phyloP scores from a whole-genome alignment of 441 rosid genomes.

The Erodium trifolium region DNA sequence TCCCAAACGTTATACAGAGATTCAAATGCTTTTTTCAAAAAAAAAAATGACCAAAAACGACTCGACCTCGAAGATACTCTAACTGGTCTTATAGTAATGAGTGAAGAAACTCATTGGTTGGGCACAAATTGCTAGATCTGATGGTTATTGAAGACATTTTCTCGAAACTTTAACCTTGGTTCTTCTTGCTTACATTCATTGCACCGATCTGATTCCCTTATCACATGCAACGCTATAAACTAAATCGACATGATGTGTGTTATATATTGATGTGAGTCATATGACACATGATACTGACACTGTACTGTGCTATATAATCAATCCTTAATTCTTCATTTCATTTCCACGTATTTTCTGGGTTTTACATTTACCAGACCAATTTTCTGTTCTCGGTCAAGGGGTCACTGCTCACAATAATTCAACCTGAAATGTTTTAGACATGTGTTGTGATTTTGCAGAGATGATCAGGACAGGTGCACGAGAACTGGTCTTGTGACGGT shows the following conservation, averaged over 20 bases:
- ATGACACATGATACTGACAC: slow-evolving; percentile 3
- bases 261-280: not conserved
- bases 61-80: too few relatives aligned
- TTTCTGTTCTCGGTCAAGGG: not conserved
- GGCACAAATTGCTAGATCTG: not conserved
- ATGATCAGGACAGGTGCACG: not conserved
- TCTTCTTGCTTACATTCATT: not conserved
- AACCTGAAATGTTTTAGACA: not conserved
- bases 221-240: slow-evolving; percentile 1
- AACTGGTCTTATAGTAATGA: too few relatives aligned
- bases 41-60: too few relatives aligned
- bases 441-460: too few relatives aligned
- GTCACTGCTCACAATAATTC: not conserved
- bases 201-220: not conserved
- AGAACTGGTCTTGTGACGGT: not conserved
- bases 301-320: not conserved
- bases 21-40: too few relatives aligned
- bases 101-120: not conserved
- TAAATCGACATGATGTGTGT: not conserved
- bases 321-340: not conserved
- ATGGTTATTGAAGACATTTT: not conserved
- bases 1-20: too few relatives aligned
- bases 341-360: not conserved
- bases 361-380: not conserved
- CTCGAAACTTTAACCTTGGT: not conserved